phyloP scores from a whole-genome alignment of 805 yeast species.

The Tetrapisispora taiwanensis region DNA sequence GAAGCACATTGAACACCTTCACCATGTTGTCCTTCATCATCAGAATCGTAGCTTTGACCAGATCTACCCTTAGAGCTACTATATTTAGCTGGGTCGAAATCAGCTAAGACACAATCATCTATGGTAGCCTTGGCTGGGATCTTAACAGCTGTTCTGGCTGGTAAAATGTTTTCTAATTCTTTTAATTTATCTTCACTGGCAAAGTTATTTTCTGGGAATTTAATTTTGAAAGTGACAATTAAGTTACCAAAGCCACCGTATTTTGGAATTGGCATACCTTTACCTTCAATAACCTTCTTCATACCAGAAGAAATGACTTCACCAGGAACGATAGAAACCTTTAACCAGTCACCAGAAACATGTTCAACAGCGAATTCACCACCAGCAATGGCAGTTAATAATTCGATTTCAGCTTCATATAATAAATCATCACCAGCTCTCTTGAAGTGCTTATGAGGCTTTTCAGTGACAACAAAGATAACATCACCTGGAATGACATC shows the following conservation, averaged over 20 bases:
- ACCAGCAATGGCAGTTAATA: conserved; percentile 92
- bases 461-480: conserved; percentile 81
- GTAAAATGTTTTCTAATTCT: conserved; percentile 65
- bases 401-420: conserved; percentile 79
- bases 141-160: conserved; percentile 51
- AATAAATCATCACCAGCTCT: conserved; percentile 85
- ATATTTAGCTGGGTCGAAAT: conserved; percentile 57
- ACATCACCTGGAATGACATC: conserved; percentile 95
- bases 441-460: conserved; percentile 69
- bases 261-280: conserved; percentile 96
- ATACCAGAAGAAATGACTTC: conserved; percentile 83
- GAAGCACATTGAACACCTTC: conserved; percentile 69
- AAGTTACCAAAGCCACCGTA: conserved; percentile 84
- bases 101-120: conserved; percentile 70
- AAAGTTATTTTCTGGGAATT: conserved; percentile 74
- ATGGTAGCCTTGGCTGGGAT: conserved; percentile 67
- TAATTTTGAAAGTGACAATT: conserved; percentile 74
- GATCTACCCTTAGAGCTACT: conserved; percentile 31
- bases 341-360: conserved; percentile 83
- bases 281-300: conserved; percentile 72
- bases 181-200: conserved; percentile 66
- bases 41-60: conserved; percentile 38
- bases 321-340: conserved; percentile 77
- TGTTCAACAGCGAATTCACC: conserved; percentile 85
- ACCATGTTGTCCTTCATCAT: conserved; percentile 42